Base-by-base conservation (phyloP, 148 eudicot species). In the Amaranthus palmeri region DNA sequence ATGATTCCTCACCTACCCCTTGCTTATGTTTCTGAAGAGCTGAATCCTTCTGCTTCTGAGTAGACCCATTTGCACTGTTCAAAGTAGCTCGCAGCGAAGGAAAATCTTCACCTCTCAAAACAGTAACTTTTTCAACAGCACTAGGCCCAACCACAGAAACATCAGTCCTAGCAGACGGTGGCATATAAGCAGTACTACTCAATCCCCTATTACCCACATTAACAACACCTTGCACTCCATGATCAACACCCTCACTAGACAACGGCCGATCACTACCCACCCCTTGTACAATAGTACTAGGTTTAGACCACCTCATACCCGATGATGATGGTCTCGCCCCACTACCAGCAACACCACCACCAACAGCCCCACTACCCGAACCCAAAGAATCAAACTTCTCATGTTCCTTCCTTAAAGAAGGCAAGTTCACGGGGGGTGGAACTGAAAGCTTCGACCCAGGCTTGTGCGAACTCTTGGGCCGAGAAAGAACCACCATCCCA, bases 391-490 rank as follows among this genome's bases (percentile, higher is more conserved):
- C 97, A 80, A 88, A 88, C 71, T 74, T 86, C 85, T 93, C 91
- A 74, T 95, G 93, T 61, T 95, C 99, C 83, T 88, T 95, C 86
- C 97, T 95, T 65, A 88, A 48, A 10, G 99, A 95, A 0, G 99
- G 97, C 72, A 95, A 86, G 76, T 95, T 95, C 97, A 95, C 87
- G 89, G 97, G 98, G 93, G 99, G 97, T 78, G 97, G 96, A 83
- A 95, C 93, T 73, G 99, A 89, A 71, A 92, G 82, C 73, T 95
- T 95, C 54, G 92, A 69, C 74, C 79, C 90, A 69, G 72, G 84
- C 73, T 91, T 93, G 75, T 86, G 91, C 8, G 87, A 70, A 69
- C 88, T 83, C 73, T 87, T 72, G 45, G 88, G 87, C 74, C 98
- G 65, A 5, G 93, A 89, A 61, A 93, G 77, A 52, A 89, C 98